These are phyloP conservation scores for Scalesia atractyloides DNA, from an alignment of 129 eudicot species.

Conservation along the genomic window DNA sequence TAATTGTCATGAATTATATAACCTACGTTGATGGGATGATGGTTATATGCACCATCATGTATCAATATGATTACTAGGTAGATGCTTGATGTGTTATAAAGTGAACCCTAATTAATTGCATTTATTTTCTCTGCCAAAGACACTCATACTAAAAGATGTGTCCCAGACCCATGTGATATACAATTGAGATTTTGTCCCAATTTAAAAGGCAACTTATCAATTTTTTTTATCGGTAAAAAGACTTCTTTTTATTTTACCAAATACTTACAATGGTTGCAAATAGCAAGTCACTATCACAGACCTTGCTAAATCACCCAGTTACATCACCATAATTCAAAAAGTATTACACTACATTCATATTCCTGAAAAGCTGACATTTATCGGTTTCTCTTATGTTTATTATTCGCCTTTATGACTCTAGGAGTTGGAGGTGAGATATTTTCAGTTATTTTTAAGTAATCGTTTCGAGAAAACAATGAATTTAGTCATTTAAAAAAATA, in stretches of 20 bases:
- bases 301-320: background rate
- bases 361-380: background rate
- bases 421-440: background rate
- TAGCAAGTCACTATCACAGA: too few relatives aligned
- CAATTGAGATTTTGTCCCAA: conserved; percentile 18
- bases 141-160: conserved; percentile 22
- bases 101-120: conserved; percentile 20
- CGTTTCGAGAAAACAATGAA: background rate
- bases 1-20: background rate
- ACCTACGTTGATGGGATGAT: background rate
- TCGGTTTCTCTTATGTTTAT: background rate
- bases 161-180: conserved; percentile 23
- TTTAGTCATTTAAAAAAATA: background rate
- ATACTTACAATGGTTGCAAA: too few relatives aligned
- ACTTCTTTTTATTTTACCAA: too few relatives aligned
- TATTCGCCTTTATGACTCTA: background rate
- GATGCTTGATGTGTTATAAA: conserved; percentile 27
- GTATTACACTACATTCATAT: too few relatives aligned
- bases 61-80: conserved; percentile 21
- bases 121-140: background rate
- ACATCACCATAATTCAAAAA: background rate
- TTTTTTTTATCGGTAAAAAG: too few relatives aligned
- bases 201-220: background rate
- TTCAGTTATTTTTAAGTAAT: background rate
- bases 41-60: background rate